A percentile compares a stretch with the other conserved stretches of the same genome.
Evolutionary conservation across 2,329 filamentous ascomycete genomes (phyloP).

Genomic region (Mycosphaerella sp.): DNA sequence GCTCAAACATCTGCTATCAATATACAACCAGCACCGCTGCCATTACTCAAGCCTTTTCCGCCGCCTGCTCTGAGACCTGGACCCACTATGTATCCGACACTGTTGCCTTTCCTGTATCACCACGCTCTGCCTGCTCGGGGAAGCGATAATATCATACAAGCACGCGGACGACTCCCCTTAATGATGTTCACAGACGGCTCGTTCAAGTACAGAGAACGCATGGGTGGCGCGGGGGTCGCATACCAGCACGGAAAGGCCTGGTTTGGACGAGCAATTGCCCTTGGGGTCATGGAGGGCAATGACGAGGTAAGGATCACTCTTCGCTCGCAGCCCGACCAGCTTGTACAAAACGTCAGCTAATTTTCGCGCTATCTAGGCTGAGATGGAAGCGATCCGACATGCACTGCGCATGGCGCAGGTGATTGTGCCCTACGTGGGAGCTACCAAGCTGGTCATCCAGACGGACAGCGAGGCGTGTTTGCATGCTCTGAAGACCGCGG

Average conservation of each 20-base stretch:
- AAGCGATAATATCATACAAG: too few species aligned
- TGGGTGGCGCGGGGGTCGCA: not conserved
- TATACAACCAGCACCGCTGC: too few species aligned
- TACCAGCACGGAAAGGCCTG: not conserved
- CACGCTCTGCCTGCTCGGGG: too few species aligned
- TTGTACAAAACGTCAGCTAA: not conserved
- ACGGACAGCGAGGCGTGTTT: not conserved
- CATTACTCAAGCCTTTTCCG: too few species aligned
- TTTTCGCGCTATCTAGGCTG: not conserved
- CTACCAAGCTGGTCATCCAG: not conserved
- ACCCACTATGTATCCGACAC: too few species aligned
- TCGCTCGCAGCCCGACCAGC: not conserved
- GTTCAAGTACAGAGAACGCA: not conserved
- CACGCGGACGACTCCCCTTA: not conserved
- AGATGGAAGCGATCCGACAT: not conserved
- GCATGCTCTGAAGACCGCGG: not conserved
- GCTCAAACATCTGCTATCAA: not conserved
- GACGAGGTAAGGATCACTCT: not conserved
- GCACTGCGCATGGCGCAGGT: not conserved
- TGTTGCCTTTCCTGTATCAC: too few species aligned
- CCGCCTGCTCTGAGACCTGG: too few species aligned
- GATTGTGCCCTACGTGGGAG: not conserved
- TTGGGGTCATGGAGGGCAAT: not conserved
- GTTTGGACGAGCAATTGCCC: not conserved
- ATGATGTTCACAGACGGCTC: slow-evolving; percentile 1